Base-by-base conservation (phyloP, 441 rosid genomes). In the Arabidopsis hybrid region DNA sequence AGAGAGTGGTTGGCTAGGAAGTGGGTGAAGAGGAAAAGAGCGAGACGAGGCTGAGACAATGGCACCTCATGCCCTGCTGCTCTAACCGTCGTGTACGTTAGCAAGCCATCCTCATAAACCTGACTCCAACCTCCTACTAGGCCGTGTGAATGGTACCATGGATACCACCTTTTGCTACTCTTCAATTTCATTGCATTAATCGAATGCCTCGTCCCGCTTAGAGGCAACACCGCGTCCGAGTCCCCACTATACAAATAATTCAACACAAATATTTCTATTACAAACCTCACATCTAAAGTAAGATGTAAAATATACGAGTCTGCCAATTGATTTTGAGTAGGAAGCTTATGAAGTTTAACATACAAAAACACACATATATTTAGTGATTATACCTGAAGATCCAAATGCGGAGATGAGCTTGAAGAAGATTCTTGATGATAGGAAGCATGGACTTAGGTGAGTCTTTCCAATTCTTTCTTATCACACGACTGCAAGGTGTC, bases 201-300 rank as follows among this genome's bases (percentile, higher is more conserved):
- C 34, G 98, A 91, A 80, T 88, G 80, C 74, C 98, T 89, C 46
- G 94, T 92, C 65, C 97, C 97, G 57, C 97, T 91, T 12, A 92
- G 78, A 6, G 99, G 98, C 69, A 95, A 85, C 40, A 92, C 90
- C 31, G 92, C 79, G 64, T 95, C 98, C 11, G 96, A 85, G 68
- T 95, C 98, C 75, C 98, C 99, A 67, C 99, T 95, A 58, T 10
- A 45, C 34, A 67, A 8, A 51, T 18, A 53, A 8, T 39, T 47
- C 38, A 21, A 21, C 42, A 60, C 60, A 21, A 73, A n/a, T 53
- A 31, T 1, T 47, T n/a, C 13, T 4, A 7, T 62, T 63, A 40
- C 56, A 64, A 59, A 14, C 35, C 34, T 36, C 18, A 45, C 4
- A 60, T 10, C 16, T 36, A 16, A 9, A 12, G 9, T 47, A 14